Evolutionary conservation across 768 basidiomycete species (phyloP).

Genomic region (Lactarius sanguifluus): DNA sequence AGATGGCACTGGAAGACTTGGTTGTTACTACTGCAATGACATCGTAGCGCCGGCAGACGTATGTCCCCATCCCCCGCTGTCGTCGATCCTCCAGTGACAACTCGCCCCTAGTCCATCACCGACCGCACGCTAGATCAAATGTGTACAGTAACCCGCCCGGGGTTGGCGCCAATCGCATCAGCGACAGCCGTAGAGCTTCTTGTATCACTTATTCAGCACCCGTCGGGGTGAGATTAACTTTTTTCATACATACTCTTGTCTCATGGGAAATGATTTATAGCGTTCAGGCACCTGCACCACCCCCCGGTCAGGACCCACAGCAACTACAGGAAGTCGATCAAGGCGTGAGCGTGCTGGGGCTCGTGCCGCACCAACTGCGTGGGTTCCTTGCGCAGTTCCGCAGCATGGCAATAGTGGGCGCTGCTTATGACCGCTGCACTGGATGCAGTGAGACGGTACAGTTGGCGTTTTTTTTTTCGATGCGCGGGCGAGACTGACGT

Average conservation of each 20-base stretch:
- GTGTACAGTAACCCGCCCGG: conserved; percentile 98
- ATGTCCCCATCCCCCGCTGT: conserved; percentile 31
- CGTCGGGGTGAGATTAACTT: conserved; percentile 58
- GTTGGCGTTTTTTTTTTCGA: conserved; percentile 31
- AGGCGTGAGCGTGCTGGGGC: conserved; percentile 63
- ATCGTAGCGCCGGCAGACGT: conserved; percentile 96
- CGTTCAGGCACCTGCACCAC: conserved; percentile 69
- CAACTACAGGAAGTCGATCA: conserved; percentile 9
- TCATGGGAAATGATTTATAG: conserved; percentile 35
- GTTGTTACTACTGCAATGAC: conserved; percentile 99
- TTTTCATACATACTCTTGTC: not conserved
- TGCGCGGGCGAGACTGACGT: not conserved
- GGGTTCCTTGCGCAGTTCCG: conserved; percentile 88
- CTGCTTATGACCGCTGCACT: conserved; percentile 84
- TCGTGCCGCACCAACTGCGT: conserved; percentile 92
- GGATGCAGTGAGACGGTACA: conserved; percentile 80
- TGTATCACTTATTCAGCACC: conserved; percentile 86
- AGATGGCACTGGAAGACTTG: conserved; percentile 48
- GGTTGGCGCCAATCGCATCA: conserved; percentile 88
- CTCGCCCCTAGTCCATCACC: conserved; percentile 53
- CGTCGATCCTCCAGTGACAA: not conserved
- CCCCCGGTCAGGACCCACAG: conserved; percentile 40
- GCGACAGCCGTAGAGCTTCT: conserved; percentile 92
- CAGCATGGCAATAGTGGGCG: conserved; percentile 79
- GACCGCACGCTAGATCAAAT: conserved; percentile 97